Percentiles rank a stretch among this genome's conserved stretches.
These are phyloP conservation scores for Sarcodon sp. DNA, from an alignment of 768 basidiomycete species.

Conservation along the genomic window DNA sequence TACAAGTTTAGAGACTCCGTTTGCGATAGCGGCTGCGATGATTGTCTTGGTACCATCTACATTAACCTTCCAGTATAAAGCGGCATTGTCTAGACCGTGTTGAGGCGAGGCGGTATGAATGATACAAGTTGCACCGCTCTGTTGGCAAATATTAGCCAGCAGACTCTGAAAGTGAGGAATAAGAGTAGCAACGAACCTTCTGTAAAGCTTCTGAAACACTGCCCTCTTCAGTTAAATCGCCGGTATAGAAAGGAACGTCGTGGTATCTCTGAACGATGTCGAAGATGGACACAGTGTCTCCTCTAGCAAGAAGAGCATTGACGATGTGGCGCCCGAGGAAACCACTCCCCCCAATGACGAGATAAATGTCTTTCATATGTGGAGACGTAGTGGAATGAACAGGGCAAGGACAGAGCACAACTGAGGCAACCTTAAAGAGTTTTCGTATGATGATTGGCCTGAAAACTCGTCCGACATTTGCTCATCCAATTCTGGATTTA, in stretches of 20 bases:
- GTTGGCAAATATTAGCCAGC: conserved; percentile 1
- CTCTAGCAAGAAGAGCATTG: conserved; percentile 66
- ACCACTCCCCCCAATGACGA: conserved; percentile 91
- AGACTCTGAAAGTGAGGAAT: background rate
- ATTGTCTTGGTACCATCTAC: conserved; percentile 83
- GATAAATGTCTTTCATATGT: conserved; percentile 43
- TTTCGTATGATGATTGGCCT: too few relatives aligned
- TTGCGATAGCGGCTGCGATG: conserved; percentile 66
- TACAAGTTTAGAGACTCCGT: conserved; percentile 74
- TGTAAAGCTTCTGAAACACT: conserved; percentile 60
- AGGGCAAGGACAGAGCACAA: too few relatives aligned
- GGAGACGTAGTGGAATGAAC: conserved; percentile 3
- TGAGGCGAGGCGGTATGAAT: conserved; percentile 91
- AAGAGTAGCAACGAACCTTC: conserved; percentile 31
- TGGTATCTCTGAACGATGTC: conserved; percentile 89
- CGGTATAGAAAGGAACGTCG: conserved; percentile 79
- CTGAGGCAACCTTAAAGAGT: too few relatives aligned
- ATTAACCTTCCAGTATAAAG: conserved; percentile 85
- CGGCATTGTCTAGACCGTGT: conserved; percentile 51
- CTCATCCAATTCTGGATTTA: too few relatives aligned
- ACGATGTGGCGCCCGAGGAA: conserved; percentile 90
- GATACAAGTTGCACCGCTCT: conserved; percentile 81
- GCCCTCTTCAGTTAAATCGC: conserved; percentile 73
- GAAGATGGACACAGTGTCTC: conserved; percentile 73
- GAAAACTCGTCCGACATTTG: too few relatives aligned